Evolutionary conservation across 768 basidiomycete genomes (phyloP).

Genomic region (Ephemerocybe angulata): DNA sequence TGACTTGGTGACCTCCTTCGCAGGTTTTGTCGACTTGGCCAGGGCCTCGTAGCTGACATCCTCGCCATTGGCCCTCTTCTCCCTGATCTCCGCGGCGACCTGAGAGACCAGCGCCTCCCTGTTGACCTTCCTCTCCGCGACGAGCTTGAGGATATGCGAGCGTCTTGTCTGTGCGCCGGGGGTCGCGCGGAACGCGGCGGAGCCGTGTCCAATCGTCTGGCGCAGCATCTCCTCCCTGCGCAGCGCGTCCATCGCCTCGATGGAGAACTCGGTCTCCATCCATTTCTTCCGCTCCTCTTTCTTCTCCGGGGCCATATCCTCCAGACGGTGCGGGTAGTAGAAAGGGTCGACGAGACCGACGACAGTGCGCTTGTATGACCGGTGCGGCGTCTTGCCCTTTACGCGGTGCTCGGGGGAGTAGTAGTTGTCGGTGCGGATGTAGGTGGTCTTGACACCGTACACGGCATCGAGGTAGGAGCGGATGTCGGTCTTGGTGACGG

Average conservation of each 20-base stretch:
- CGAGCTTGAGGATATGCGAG: slow-evolving; percentile 41
- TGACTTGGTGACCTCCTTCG: neutral
- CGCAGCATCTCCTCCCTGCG: slow-evolving; percentile 38
- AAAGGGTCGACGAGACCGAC: slow-evolving; percentile 92
- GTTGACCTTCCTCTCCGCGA: slow-evolving; percentile 39
- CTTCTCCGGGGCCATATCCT: slow-evolving; percentile 67
- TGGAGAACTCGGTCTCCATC: slow-evolving; percentile 60
- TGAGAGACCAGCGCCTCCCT: slow-evolving; percentile 36
- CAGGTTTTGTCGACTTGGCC: neutral
- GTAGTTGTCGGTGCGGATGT: slow-evolving; percentile 94
- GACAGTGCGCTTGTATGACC: slow-evolving; percentile 86
- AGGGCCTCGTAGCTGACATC: neutral
- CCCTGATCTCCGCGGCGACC: slow-evolving; percentile 32
- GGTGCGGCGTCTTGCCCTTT: slow-evolving; percentile 34
- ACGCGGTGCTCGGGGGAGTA: slow-evolving; percentile 47
- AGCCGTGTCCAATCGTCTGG: slow-evolving; percentile 35
- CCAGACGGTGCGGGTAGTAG: slow-evolving; percentile 81
- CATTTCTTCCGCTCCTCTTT: slow-evolving; percentile 53
- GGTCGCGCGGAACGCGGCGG: slow-evolving; percentile 39
- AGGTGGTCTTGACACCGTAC: slow-evolving; percentile 89
- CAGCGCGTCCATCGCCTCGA: slow-evolving; percentile 34
- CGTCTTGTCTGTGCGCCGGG: slow-evolving; percentile 41
- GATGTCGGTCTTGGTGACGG: slow-evolving; percentile 89
- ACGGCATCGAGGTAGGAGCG: slow-evolving; percentile 78
- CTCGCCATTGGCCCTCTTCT: slow-evolving; percentile 32